Conservation (phyloP, 2,329 filamentous ascomycete species). For the Teratosphaeria epicoccoides region DNA sequence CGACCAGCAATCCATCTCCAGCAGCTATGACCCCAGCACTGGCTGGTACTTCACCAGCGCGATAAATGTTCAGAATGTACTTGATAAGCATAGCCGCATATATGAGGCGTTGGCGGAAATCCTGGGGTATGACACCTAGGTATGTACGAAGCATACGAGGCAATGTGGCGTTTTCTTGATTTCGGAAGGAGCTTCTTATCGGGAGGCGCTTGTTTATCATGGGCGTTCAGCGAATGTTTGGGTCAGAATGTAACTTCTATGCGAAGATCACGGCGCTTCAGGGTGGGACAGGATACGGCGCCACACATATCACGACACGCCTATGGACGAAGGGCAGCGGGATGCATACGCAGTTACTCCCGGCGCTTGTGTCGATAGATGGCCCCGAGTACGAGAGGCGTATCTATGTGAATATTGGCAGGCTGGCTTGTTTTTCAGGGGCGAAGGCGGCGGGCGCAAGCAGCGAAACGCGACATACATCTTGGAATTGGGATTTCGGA, state of each 20-base stretch:
- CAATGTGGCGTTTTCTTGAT: not conserved
- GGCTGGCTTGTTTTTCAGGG: not conserved
- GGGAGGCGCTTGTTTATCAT: not conserved
- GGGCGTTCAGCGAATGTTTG: not conserved
- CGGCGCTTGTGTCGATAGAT: not conserved
- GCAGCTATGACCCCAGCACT: constrained; percentile 7
- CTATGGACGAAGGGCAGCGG: not conserved
- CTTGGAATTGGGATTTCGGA: not conserved
- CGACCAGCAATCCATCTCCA: constrained; percentile 8
- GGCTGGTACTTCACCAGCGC: constrained; percentile 10
- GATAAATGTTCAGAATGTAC: constrained; percentile 2
- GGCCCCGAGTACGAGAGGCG: not conserved
- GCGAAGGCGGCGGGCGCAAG: not conserved
- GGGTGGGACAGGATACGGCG: not conserved
- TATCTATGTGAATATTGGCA: not conserved
- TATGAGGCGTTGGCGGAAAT: not conserved
- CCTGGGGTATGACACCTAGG: not conserved
- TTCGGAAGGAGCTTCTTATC: not conserved
- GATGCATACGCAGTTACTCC: not conserved
- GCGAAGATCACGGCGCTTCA: not conserved
- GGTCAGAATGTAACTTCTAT: not conserved
- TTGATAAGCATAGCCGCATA: not conserved
- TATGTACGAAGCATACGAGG: not conserved
- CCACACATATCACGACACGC: not conserved
- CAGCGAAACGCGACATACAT: constrained; percentile 5